phyloP scores from a whole-genome alignment of 495 filamentous ascomycete genomes.

The Podospora pseudopauciseta region DNA sequence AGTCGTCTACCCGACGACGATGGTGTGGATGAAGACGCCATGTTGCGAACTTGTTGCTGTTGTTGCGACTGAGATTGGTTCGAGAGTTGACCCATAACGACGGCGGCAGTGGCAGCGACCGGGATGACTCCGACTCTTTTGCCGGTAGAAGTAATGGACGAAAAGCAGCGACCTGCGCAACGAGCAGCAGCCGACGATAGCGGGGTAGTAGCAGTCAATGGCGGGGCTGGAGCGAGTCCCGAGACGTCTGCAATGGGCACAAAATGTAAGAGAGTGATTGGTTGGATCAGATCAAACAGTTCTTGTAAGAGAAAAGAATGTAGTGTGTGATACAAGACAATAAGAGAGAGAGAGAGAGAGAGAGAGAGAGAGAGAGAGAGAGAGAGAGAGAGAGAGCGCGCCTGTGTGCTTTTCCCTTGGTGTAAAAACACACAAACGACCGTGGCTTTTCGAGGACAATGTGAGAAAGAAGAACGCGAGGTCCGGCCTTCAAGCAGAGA shows the following conservation, averaged over 20 bases:
- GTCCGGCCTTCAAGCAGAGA: neutral
- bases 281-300: neutral
- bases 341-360: neutral
- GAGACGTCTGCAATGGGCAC: conserved; percentile 11
- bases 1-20: conserved; percentile 51
- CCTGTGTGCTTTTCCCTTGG: neutral
- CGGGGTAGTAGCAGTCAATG: conserved; percentile 23
- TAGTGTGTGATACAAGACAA: neutral
- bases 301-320: neutral
- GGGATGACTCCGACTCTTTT: conserved; percentile 2
- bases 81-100: conserved; percentile 6
- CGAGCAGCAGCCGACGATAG: neutral
- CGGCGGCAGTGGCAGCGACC: neutral
- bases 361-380: neutral
- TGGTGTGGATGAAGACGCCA: conserved; percentile 30
- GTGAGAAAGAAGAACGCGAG: neutral
- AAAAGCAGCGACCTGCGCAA: conserved; percentile 8
- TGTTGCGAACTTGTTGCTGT: conserved; percentile 27
- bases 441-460: neutral
- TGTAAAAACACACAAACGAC: neutral
- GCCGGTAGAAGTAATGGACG: neutral
- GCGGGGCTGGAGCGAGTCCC: conserved; percentile 23
- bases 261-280: conserved; percentile 8
- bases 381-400: neutral
- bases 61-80: neutral